These are phyloP conservation scores for Salix brachista DNA, from an alignment of 345 rosid genomes.

Conservation along the genomic window DNA sequence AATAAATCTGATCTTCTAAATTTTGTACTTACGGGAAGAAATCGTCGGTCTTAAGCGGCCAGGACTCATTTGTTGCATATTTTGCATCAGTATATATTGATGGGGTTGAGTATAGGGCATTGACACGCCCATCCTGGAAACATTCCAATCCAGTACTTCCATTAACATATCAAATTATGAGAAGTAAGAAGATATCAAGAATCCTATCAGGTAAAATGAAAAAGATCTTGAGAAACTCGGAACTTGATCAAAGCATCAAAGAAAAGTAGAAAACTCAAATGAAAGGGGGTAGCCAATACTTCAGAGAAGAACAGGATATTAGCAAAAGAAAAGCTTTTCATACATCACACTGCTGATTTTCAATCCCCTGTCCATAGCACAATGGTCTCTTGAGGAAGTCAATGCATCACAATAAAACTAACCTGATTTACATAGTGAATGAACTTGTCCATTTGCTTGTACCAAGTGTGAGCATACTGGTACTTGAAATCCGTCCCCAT, in stretches of 20 bases:
- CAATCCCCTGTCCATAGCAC: neutral
- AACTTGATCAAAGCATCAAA: neutral
- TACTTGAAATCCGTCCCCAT: conserved; percentile 59
- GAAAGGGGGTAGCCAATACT: neutral
- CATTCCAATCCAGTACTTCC: conserved; percentile 10
- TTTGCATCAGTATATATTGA: conserved; percentile 54
- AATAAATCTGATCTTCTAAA: neutral
- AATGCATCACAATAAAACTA: neutral
- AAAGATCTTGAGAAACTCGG: no score
- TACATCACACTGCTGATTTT: neutral
- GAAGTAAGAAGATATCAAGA: neutral
- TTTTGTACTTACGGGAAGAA: conserved; percentile 44
- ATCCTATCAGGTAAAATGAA: neutral
- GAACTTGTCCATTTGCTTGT: conserved; percentile 49
- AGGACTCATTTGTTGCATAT: conserved; percentile 37
- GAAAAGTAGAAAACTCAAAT: neutral
- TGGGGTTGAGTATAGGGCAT: conserved; percentile 56
- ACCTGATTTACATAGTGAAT: conserved; percentile 46
- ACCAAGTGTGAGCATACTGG: conserved; percentile 56
- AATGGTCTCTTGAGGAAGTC: neutral
- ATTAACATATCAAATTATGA: conserved; percentile 7
- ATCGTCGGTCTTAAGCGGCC: conserved; percentile 53
- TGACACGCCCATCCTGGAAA: conserved; percentile 52
- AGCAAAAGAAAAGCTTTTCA: neutral
- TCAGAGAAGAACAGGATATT: neutral